phyloP scores from a whole-genome alignment of 2,329 filamentous ascomycete genomes.

The Alternaria gaisen region DNA sequence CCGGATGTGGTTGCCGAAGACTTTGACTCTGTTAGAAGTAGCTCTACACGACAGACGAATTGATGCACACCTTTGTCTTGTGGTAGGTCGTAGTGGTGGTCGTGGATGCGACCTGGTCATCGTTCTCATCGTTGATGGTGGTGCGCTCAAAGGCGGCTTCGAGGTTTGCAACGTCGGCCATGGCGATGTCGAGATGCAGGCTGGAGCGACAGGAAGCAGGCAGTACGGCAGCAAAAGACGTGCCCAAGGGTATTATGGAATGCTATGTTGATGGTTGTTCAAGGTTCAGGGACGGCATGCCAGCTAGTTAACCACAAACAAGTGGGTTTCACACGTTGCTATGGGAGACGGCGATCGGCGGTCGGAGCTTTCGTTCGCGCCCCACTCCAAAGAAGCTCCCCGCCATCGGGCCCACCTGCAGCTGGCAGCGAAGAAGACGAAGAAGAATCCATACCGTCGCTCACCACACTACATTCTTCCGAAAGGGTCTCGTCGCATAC shows the following conservation, averaged over 20 bases:
- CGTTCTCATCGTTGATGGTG: constrained; percentile 89
- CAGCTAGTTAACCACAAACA: constrained; percentile 26
- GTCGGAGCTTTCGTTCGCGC: constrained; percentile 11
- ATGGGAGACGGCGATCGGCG: constrained; percentile 23
- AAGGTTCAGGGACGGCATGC: constrained; percentile 9
- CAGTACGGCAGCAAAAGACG: constrained; percentile 11
- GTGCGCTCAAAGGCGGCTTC: constrained; percentile 91
- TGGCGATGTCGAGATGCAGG: constrained; percentile 13
- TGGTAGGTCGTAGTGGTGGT: constrained; percentile 66
- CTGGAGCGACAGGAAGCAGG: constrained; percentile 18
- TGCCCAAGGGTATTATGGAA: constrained; percentile 16
- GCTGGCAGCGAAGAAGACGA: neutral
- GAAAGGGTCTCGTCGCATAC: neutral
- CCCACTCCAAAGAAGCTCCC: constrained; percentile 7
- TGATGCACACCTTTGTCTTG: constrained; percentile 76
- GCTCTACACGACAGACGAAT: neutral
- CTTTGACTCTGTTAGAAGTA: constrained; percentile 46
- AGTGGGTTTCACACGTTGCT: constrained; percentile 19
- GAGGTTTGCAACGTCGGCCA: constrained; percentile 72
- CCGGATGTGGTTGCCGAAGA: constrained; percentile 59
- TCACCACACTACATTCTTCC: neutral
- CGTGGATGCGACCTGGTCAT: constrained; percentile 62
- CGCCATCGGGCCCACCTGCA: constrained; percentile 23
- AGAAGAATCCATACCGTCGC: neutral
- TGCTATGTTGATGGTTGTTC: constrained; percentile 16